Conservation (phyloP, 2,329 filamentous ascomycete species). For the Arthroderma uncinatum region DNA sequence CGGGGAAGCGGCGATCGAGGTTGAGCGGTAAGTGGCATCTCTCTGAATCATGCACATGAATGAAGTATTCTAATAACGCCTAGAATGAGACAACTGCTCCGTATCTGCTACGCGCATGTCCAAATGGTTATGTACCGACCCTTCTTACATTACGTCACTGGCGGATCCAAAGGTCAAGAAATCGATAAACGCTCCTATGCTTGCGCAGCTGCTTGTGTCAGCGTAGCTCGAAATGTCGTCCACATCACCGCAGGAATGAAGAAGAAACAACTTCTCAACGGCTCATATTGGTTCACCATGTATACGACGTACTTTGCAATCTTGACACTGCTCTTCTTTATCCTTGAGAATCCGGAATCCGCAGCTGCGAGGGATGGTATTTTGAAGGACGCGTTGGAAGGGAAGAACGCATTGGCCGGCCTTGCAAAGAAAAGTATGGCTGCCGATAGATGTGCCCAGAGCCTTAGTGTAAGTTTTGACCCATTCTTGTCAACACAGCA, state of each 20-base stretch:
- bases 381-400: slow-evolving; percentile 71
- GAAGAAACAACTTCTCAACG: slow-evolving; percentile 47
- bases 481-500: not conserved
- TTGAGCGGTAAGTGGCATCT: slow-evolving; percentile 56
- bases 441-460: slow-evolving; percentile 71
- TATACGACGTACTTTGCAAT: slow-evolving; percentile 59
- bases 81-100: slow-evolving; percentile 49
- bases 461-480: slow-evolving; percentile 54
- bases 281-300: slow-evolving; percentile 58
- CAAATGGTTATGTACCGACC: slow-evolving; percentile 55
- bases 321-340: slow-evolving; percentile 52
- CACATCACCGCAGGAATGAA: slow-evolving; percentile 57
- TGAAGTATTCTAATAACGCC: not conserved
- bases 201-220: slow-evolving; percentile 54
- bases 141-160: slow-evolving; percentile 54
- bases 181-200: slow-evolving; percentile 54
- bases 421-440: slow-evolving; percentile 77
- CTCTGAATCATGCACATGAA: slow-evolving; percentile 8
- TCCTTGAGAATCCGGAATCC: slow-evolving; percentile 52
- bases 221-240: slow-evolving; percentile 54
- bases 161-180: slow-evolving; percentile 37
- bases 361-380: slow-evolving; percentile 57
- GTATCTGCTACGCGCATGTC: slow-evolving; percentile 53
- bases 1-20: slow-evolving; percentile 60
- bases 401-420: slow-evolving; percentile 67